Conservation (phyloP, 148 eudicot species). For the Cornus florida region DNA sequence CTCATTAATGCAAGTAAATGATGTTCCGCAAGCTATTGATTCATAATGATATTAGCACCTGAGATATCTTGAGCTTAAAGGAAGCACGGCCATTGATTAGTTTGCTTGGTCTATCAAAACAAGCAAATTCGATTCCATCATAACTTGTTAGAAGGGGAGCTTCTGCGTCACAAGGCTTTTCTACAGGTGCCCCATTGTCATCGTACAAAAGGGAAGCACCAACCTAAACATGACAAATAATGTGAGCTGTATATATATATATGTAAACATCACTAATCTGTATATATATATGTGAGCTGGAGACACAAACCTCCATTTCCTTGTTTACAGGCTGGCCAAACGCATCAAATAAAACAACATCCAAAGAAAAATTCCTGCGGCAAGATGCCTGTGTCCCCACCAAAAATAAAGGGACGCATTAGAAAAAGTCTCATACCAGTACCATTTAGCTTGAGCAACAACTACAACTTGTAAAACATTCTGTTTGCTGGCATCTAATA, state of each 20-base stretch:
- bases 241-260: neutral
- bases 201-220: slow-evolving; percentile 78
- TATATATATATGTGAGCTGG: neutral
- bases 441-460: neutral
- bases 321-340: slow-evolving; percentile 49
- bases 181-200: slow-evolving; percentile 57
- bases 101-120: slow-evolving; percentile 60
- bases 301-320: slow-evolving; percentile 56
- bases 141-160: slow-evolving; percentile 66
- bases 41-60: slow-evolving; percentile 43
- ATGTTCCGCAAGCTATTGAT: neutral
- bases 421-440: neutral
- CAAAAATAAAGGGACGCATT: neutral
- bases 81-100: slow-evolving; percentile 69
- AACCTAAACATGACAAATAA: slow-evolving; percentile 43
- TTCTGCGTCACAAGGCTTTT: slow-evolving; percentile 59
- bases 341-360: slow-evolving; percentile 58
- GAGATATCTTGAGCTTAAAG: slow-evolving; percentile 75
- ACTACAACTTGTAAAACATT: neutral
- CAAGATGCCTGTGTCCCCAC: slow-evolving; percentile 62
- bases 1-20: neutral
- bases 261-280: neutral
- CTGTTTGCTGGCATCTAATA: neutral
- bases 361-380: slow-evolving; percentile 60
- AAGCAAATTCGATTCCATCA: slow-evolving; percentile 69